Evolutionary conservation across 345 rosid genomes (phyloP), one percentile per base, ranked within the genome.

Genomic region (Mangifera indica): DNA sequence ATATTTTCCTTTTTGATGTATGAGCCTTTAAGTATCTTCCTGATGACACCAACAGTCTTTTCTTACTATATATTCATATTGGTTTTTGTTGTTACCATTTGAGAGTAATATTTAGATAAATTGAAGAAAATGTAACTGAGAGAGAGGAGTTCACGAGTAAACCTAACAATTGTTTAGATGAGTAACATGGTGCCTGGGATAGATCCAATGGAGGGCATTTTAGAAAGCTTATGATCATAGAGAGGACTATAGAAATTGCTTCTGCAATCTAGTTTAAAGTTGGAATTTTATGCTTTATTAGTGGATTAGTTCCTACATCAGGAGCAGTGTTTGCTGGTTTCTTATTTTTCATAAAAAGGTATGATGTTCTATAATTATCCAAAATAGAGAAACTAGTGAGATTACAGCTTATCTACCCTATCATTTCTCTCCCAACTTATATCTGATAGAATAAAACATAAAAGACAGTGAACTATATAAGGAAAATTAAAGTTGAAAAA

Each of bases 71-170:
- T 29, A 3, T 29, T 1, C 32, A 34, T 54, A 5, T 0, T 13
- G 42, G 37, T 7, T 15, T 10, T 22, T 66, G 5, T 14, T 51
- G 4, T 11, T 4, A n/a, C 49, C 21, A 15, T 32, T 34, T 60
- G 53, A 52, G 59, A 71, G 64, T 5, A 60, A 48, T 60, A 20
- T 60, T 13, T 26, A 60, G 67, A 29, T 57, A 6, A 12, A 45
- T 69, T 24, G 22, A 56, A 24, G 40, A 59, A 10, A 29, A 42
- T 59, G 66, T 29, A 11, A 32, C 15, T 49, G 58, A 22, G 73
- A 58, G 44, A 48, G 21, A 20, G 32, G 18, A 48, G n/a, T 52
- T 34, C 32, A 1, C 3, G 32, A 29, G 32, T 1, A 3, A 29
- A 29, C 1, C 32, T 29, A 3, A 44, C 63, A 57, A 4, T 57